phyloP scores from a whole-genome alignment of 2,329 filamentous ascomycete species.

The Aspergillus clavatus region DNA sequence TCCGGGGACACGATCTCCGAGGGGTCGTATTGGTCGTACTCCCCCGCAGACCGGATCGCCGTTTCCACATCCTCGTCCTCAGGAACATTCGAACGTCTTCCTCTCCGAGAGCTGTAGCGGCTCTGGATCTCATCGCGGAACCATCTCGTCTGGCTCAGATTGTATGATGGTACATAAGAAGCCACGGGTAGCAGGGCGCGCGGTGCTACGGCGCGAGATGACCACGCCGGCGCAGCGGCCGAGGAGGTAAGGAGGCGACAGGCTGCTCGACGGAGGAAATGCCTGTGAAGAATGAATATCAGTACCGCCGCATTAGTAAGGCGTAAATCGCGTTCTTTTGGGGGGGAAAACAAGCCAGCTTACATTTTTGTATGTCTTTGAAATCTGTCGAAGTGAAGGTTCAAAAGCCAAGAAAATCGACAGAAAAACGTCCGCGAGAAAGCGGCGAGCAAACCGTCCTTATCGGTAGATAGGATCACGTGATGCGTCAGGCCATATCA shows the following conservation, averaged over 20 bases:
- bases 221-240: slow-evolving; percentile 40
- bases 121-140: background rate
- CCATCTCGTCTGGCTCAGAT: slow-evolving; percentile 39
- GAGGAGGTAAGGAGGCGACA: slow-evolving; percentile 50
- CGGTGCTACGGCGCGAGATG: slow-evolving; percentile 39
- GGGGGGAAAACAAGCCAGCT: background rate
- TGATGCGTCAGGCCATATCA: background rate
- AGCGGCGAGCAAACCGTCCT: background rate
- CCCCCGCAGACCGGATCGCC: background rate
- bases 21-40: background rate
- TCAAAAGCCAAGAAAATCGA: background rate
- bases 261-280: slow-evolving; percentile 54
- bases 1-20: slow-evolving; percentile 15
- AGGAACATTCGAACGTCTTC: background rate
- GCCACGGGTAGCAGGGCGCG: slow-evolving; percentile 20
- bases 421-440: background rate
- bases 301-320: background rate
- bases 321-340: background rate
- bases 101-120: background rate
- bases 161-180: slow-evolving; percentile 37
- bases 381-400: background rate
- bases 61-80: background rate
- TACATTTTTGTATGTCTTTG: background rate
- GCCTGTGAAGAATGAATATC: slow-evolving; percentile 40
- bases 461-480: background rate